These are phyloP conservation scores for Erodium texanum DNA, from an alignment of 441 rosid species.

Conservation along the genomic window DNA sequence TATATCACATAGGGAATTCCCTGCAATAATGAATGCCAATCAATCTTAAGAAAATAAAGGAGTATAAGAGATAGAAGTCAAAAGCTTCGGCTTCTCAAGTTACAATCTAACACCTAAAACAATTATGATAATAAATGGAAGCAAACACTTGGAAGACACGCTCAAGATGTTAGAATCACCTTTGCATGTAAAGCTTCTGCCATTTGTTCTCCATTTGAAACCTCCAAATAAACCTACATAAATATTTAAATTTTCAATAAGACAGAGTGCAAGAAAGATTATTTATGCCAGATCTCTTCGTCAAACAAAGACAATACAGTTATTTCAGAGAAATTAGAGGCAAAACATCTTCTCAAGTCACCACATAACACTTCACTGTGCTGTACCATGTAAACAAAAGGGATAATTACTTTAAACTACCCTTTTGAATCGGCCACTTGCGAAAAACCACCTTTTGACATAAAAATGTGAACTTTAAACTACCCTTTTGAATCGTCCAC, in stretches of 20 bases:
- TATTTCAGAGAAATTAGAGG: too few species aligned
- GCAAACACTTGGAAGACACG: neutral
- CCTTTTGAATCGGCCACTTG: too few species aligned
- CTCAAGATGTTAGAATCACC: neutral
- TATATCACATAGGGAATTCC: conserved; percentile 6
- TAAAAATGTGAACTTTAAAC: too few species aligned
- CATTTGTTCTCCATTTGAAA: conserved; percentile 16
- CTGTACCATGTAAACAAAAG: too few species aligned
- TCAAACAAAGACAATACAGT: too few species aligned
- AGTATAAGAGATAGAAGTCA: neutral
- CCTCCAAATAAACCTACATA: conserved; percentile 22
- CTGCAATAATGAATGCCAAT: neutral
- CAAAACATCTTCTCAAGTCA: too few species aligned
- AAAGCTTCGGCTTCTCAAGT: neutral
- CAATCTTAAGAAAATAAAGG: neutral
- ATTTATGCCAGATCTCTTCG: too few species aligned
- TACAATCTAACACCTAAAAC: neutral
- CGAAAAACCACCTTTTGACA: too few species aligned
- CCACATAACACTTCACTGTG: too few species aligned
- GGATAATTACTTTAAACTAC: too few species aligned
- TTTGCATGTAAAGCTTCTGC: conserved; percentile 22
- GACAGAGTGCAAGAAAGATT: too few species aligned
- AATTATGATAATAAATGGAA: neutral
- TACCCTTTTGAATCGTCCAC: too few species aligned
- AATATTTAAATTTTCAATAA: neutral